Evolutionary conservation across 2,329 filamentous ascomycete species (phyloP), one percentile per base, ranked within the genome.

Genomic region (Hypocrella siamensis): DNA sequence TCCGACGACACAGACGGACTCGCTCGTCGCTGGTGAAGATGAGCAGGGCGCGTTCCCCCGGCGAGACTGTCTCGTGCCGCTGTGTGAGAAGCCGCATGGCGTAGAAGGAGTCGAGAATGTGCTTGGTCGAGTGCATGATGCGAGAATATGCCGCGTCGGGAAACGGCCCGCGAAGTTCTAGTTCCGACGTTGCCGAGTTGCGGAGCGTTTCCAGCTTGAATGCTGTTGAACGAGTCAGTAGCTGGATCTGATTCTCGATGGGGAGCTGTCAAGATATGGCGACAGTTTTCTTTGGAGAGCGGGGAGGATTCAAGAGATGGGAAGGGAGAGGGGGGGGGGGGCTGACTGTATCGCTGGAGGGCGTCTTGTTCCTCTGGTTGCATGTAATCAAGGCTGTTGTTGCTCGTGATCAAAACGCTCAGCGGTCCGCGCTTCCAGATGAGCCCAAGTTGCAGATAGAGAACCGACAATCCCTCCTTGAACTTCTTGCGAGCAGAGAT

Each of bases 381-480:
- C 69, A 94, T 85, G 51, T 93, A 96, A 5, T 75, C 71, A 22
- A 66, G 57, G 4, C 63, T 60, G 37, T 57, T 60, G 40, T 70
- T 60, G 36, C 65, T 72, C 28, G 75, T 65, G 1, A 75, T 59
- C 34, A 93, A 66, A 6, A 77, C 72, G 4, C 80, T 78, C 17
- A 98, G 61, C 1, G 90, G 90, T 7, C 92, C 88, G 28, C 86
- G 75, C 57, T 88, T 93, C 90, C 90, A 98, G 41, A 96, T 86
- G 21, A 98, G 67, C 12, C 85, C 83, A 75, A 98, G 86, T 36
- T 92, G 82, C 6, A 98, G 66, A 70, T 90, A 96, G 10, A 98
- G 62, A n/a, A 93, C 65, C 18, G 83, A 82, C 9, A 94, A 65
- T 2, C 88, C 88, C 45, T 93, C 79, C 47, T 90, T 84, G 45